Percentiles rank a stretch among this genome's conserved stretches.
Evolutionary conservation across 768 basidiomycete species (phyloP).

Genomic region (Filobasidium floriforme): DNA sequence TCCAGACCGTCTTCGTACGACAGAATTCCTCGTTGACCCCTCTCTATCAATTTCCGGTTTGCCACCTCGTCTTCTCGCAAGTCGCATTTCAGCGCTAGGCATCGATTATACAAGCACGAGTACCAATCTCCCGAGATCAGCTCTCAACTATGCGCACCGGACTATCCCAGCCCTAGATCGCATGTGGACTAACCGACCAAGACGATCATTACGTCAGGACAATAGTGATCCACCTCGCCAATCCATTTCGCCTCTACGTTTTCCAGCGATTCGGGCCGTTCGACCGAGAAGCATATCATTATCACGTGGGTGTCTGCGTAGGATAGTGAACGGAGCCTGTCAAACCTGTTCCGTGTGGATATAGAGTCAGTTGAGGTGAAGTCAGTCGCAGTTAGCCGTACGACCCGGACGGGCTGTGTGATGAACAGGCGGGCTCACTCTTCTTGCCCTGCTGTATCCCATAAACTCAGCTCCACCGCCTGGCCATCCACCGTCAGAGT

Average conservation of each 20-base stretch:
- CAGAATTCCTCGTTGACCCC: conserved; percentile 59
- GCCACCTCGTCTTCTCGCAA: conserved; percentile 73
- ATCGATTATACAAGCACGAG: neutral
- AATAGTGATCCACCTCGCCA: conserved; percentile 61
- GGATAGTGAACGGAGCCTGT: conserved; percentile 81
- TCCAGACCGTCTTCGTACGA: conserved; percentile 89
- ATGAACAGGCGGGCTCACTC: conserved; percentile 49
- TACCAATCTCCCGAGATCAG: neutral
- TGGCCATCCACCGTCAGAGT: conserved; percentile 80
- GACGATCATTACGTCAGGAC: conserved; percentile 91
- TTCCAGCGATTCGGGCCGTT: conserved; percentile 88
- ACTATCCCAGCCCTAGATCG: neutral
- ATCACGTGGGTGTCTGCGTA: conserved; percentile 96
- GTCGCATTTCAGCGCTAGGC: conserved; percentile 85
- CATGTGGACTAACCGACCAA: conserved; percentile 77
- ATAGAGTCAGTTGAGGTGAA: neutral
- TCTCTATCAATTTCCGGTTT: conserved; percentile 64
- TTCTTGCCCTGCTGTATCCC: conserved; percentile 75
- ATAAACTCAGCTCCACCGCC: conserved; percentile 79
- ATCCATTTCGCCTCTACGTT: conserved; percentile 75
- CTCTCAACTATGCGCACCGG: neutral
- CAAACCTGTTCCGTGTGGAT: conserved; percentile 55
- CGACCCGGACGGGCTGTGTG: too few relatives aligned
- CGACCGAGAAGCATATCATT: conserved; percentile 96
- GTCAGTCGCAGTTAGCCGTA: neutral